Conservation (phyloP, 257 asterid species). For the Verbascum thapsus region DNA sequence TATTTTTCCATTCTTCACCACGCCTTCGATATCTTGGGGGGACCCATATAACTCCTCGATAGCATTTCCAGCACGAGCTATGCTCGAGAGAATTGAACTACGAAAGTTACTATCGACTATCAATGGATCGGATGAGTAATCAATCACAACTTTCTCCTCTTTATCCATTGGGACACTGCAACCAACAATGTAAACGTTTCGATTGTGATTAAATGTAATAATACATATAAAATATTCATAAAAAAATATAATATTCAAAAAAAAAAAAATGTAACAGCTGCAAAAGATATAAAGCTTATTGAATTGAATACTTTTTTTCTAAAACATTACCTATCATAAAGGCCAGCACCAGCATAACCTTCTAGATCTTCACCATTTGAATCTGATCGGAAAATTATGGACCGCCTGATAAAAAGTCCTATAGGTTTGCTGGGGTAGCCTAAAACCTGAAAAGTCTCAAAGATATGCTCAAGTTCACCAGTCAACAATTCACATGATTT, state of each 20-base stretch:
- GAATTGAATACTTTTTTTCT: neutral
- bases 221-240: too few species aligned
- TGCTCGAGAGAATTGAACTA: conserved; percentile 59
- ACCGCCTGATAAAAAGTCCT: conserved; percentile 79
- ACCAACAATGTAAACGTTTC: neutral
- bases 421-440: conserved; percentile 99
- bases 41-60: conserved; percentile 87
- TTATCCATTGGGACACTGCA: conserved; percentile 97
- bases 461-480: conserved; percentile 20
- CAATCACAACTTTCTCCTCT: conserved; percentile 78
- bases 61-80: conserved; percentile 84
- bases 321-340: conserved; percentile 78
- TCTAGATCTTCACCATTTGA: conserved; percentile 99
- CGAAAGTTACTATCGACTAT: conserved; percentile 68
- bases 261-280: too few species aligned
- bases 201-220: too few species aligned
- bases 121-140: conserved; percentile 77
- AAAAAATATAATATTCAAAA: too few species aligned
- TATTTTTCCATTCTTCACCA: conserved; percentile 80
- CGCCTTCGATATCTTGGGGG: conserved; percentile 97
- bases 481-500: conserved; percentile 10
- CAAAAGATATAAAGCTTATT: conserved; percentile 7
- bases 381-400: conserved; percentile 96
- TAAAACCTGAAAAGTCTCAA: conserved; percentile 60
- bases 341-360: conserved; percentile 99